These are phyloP conservation scores for Apiospora pterosperma DNA, from an alignment of 2,329 filamentous ascomycete species.

Conservation along the genomic window DNA sequence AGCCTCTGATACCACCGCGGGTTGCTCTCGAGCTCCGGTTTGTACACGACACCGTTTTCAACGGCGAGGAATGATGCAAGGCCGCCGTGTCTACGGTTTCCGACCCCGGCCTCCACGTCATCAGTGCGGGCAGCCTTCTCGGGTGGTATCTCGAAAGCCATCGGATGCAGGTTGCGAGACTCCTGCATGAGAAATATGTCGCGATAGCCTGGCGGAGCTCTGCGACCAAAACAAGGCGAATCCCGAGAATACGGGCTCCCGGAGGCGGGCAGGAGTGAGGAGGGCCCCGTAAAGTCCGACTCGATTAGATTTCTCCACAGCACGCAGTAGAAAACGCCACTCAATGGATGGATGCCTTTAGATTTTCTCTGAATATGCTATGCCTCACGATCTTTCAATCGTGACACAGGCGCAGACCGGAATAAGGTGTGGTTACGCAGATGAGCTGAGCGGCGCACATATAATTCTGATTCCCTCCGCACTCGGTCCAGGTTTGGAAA, in stretches of 20 bases:
- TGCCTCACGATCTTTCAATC: background rate
- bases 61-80: conserved; percentile 21
- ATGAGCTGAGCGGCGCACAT: background rate
- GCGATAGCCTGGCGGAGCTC: background rate
- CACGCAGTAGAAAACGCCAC: background rate
- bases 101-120: background rate
- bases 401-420: background rate
- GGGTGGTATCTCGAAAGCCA: background rate
- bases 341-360: background rate
- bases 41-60: conserved; percentile 30
- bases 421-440: background rate
- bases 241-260: background rate
- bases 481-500: background rate
- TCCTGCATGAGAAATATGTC: background rate
- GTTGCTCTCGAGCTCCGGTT: conserved; percentile 23
- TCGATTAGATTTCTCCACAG: background rate
- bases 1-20: conserved; percentile 39
- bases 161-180: background rate
- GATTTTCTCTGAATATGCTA: background rate
- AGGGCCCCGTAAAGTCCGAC: background rate
- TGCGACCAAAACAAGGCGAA: background rate
- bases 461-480: background rate
- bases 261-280: background rate
- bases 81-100: conserved; percentile 11
- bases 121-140: background rate